Base-by-base conservation (phyloP, 192 early-diverging fungal genomes). In the Backusella luteola region DNA sequence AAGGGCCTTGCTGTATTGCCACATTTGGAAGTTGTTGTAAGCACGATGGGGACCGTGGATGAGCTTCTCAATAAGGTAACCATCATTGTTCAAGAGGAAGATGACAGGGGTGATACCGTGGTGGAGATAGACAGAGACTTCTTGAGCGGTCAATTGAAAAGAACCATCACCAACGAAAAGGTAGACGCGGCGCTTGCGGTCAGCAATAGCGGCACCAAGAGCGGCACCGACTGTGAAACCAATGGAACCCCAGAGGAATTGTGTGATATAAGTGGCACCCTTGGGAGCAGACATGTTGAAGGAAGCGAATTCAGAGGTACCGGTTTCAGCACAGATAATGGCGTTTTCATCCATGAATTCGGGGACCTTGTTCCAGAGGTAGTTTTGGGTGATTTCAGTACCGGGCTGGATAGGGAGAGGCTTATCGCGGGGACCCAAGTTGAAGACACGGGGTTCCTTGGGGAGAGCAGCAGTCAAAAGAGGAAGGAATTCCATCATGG, bases 161-260 rank as follows among this genome's bases (percentile, higher is more conserved):
- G 83, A 84, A 19, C 86, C 86, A 67, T 87, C 86, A 53, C 86
- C 86, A 41, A 86, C 83, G 42, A 87, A 80, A 42, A 87, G 75
- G 42, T 79, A 79, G 19, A 86, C 84, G 17, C 85, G 84, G 56
- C 76, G 70, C 9, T 67, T 76, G 5, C 79, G 77, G 12, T 72
- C 84, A 2, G 86, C 86, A 21, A 85, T 32, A 11, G 83, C 76
- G 0, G 86, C 81, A 67, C 86, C 86, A 12, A 85, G 36, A 35
- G 85, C 77, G 12, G 86, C 84, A 66, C 77, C 84, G 19, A 82
- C 77, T 15, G 79, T 75, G 52, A 73, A 86, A 46, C 78, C 83
- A 72, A 71, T 67, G 15, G 69, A 76, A 21, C 73, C 79, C 67
- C 73, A 82, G 12, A 82, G 70, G 32, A 87, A 69, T 73, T 87